Conservation (phyloP, 768 basidiomycete genomes). For the Xerocomellus chrysenteron region DNA sequence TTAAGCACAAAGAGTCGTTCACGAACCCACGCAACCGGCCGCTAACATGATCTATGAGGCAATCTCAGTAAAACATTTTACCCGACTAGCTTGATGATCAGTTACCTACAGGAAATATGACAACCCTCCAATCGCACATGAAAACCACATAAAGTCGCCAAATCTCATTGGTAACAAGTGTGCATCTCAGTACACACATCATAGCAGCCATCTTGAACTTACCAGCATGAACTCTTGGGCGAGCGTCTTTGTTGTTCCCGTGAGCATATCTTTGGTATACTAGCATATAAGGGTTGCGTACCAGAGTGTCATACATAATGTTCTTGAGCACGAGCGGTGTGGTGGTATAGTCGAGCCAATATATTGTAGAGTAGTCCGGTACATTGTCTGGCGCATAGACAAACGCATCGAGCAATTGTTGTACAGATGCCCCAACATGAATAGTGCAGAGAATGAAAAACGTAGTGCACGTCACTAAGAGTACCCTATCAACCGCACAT, state of each 20-base stretch:
- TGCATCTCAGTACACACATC: neutral
- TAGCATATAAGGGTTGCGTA: neutral
- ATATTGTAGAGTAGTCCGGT: neutral
- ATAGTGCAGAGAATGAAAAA: neutral
- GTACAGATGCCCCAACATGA: neutral
- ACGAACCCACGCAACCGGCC: neutral
- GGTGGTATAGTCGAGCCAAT: neutral
- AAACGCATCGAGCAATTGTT: neutral
- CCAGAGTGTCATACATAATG: neutral
- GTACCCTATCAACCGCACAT: neutral
- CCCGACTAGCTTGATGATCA: neutral
- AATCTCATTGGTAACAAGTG: neutral
- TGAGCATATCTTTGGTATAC: neutral
- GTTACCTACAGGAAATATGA: neutral
- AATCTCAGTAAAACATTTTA: neutral
- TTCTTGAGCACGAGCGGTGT: neutral
- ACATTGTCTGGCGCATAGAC: neutral
- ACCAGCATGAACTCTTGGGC: neutral
- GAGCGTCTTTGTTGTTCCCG: neutral
- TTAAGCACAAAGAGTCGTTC: neutral
- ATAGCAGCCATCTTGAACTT: neutral
- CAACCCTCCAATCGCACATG: neutral
- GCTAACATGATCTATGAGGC: neutral
- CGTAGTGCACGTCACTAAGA: neutral
- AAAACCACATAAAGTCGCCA: slow-evolving; percentile 5